phyloP scores from a whole-genome alignment of 805 yeast genomes.

The Lachancea fermentati region DNA sequence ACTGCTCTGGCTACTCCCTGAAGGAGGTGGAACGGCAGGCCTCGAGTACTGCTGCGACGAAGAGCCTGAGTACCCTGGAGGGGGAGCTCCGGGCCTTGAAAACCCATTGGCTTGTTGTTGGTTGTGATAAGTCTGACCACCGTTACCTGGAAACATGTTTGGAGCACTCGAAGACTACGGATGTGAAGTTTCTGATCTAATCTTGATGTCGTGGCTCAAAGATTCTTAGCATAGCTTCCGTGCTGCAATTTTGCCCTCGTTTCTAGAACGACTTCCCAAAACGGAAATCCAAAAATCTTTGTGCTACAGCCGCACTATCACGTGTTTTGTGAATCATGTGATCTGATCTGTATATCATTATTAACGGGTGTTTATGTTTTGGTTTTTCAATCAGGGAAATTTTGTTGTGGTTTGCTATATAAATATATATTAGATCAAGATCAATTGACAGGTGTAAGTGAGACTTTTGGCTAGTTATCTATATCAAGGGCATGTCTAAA shows the following conservation, averaged over 20 bases:
- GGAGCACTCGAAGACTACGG: neutral
- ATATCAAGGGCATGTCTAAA: slow-evolving; percentile 8
- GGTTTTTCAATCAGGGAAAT: neutral
- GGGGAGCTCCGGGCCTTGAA: slow-evolving; percentile 19
- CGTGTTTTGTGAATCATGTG: neutral
- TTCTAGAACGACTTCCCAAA: no score
- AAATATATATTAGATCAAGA: neutral
- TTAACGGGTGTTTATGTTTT: neutral
- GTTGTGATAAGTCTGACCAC: slow-evolving; percentile 29
- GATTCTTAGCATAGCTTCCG: no score
- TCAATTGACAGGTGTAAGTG: neutral
- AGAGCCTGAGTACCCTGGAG: slow-evolving; percentile 18
- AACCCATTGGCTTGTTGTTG: slow-evolving; percentile 12
- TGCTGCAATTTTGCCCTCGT: neutral
- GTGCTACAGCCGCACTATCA: neutral
- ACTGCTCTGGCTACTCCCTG: neutral
- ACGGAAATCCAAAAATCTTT: no score
- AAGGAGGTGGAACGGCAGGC: slow-evolving; percentile 19
- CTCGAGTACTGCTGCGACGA: slow-evolving; percentile 9
- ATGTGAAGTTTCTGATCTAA: no score
- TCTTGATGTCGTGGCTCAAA: no score
- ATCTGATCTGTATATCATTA: no score
- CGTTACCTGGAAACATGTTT: slow-evolving; percentile 32
- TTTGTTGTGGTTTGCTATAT: neutral
- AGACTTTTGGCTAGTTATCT: neutral